Base-by-base conservation (phyloP, 2,329 filamentous ascomycete genomes). In the Colletotrichum sp. region DNA sequence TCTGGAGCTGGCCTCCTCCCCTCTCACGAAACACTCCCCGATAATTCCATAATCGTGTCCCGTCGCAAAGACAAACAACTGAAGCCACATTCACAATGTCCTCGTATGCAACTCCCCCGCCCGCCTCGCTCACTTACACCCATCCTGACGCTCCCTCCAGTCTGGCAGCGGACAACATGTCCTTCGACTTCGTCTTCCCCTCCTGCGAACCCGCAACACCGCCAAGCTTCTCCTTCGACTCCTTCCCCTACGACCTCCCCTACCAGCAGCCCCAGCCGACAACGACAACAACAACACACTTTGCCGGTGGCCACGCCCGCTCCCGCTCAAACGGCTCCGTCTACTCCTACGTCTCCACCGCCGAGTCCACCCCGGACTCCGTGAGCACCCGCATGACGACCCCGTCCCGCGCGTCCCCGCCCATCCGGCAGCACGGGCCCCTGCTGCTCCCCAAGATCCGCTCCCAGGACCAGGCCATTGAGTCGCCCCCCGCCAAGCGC, bases 401-500 rank as follows among this genome's bases (percentile, higher is more conserved):
- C 15, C 94, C 94, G 52, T 86, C 89, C 55, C 87, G 89, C 69
- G 90, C 90, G 69, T 89, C 90, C 78, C 94, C 94, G 38, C 94
- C 95, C 76, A 91, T 96, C 79, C 91, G 93, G 77, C 93, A 95
- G 77, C 93, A 96, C 85, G 95, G 95, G 68, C 95, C 95, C 67
- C 88, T 95, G 65, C 88, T 98, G 75, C 89, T 98, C 36, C 95
- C 95, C 81, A 97, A 96, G 89, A 96, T 98, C 86, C 92, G 95
- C 77, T 92, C 92, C 55, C 95, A 97, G 85, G 95, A 98, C 85
- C 94, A 96, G 85, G 90, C 93, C 77, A 91, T 95, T 77, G 92
- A 93, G 67, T 82, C 83, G 34, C 81, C 84, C 21, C 87, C 89
- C 30, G 18, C 58, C 61, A 92, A 94, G 84, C 90, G 92, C 80